Base-by-base conservation (phyloP, 768 basidiomycete species). In the Crepidotus variabilis region DNA sequence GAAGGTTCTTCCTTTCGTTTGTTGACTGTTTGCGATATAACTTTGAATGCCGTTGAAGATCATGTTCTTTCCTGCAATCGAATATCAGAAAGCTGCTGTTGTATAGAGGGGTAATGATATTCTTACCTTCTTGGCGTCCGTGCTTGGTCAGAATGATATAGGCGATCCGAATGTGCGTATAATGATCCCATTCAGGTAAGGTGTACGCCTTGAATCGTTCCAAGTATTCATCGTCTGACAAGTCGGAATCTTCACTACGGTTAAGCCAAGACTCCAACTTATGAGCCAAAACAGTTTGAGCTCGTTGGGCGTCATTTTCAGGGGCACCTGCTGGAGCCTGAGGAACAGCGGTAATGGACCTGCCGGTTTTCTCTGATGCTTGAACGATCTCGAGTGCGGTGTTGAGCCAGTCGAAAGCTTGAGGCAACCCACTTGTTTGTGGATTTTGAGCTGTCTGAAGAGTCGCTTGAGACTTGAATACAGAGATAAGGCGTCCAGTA, bases 151-250 rank as follows among this genome's bases (percentile, higher is more conserved):
- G 66, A 49, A 77, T 58, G n/a, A 74, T 61, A 56, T 73, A 80
- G 5, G 76, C 74, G 24, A 78, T 65, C 1, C 77, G 75, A 20
- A 78, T 73, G 47, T 77, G 77, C 10, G 75, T 78, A 62, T 78
- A 79, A 60, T 80, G 78, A 60, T 81, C 79, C 78, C 78, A 81
- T 13, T 69, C 59, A 1, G 76, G 74, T 18, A 80, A 64, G 9
- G 47, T 62, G 49, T 69, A 59, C 1, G 65, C 50, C 7, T 69
- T 54, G 53, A 81, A 79, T 52, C 71, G 64, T 0, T 60, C 50
- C 5, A 79, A 55, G 57, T 78, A 75, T 9, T 65, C 69, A 10
- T 71, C 62, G 0, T 67, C 60, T 2, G 71, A 34, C 2, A 62
- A 59, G 23, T 73, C 71, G 0, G 54, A 60, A 1, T 54, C 58